phyloP scores from a whole-genome alignment of 176 grass and related monocot genomes.

The Avena sativa region DNA sequence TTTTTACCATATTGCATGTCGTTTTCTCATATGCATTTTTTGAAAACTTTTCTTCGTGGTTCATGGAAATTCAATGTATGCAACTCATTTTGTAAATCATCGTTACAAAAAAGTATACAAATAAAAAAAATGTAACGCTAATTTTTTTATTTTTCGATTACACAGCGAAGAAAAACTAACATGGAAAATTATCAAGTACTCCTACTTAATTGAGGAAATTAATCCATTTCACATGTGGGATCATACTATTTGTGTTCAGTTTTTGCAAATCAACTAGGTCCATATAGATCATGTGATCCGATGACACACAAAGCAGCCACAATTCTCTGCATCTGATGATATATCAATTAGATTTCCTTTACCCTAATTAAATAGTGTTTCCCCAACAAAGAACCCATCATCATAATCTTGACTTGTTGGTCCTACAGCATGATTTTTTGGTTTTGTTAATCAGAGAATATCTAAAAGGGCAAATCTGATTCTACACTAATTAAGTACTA shows the following conservation, averaged over 20 bases:
- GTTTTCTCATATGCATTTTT: neutral
- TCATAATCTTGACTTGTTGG: slow-evolving; percentile 17
- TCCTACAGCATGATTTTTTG: neutral
- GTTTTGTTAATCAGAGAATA: neutral
- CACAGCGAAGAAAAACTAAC: neutral
- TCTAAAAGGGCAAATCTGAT: slow-evolving; percentile 27
- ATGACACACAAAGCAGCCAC: neutral
- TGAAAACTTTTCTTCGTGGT: neutral
- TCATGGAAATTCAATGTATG: neutral
- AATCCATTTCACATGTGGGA: neutral
- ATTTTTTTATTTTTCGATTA: neutral
- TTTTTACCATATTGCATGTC: neutral
- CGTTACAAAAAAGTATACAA: neutral
- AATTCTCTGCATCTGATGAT: slow-evolving; percentile 15
- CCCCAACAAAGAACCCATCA: neutral
- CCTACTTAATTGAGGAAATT: neutral
- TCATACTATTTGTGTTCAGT: neutral
- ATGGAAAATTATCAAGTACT: neutral
- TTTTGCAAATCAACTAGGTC: neutral
- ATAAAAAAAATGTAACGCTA: neutral
- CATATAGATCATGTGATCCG: neutral
- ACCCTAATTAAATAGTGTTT: neutral
- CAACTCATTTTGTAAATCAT: neutral
- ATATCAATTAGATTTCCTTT: slow-evolving; percentile 38
- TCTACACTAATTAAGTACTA: neutral